Conservation (phyloP, 169 alveolate species). For the Eimeria necatrix region DNA sequence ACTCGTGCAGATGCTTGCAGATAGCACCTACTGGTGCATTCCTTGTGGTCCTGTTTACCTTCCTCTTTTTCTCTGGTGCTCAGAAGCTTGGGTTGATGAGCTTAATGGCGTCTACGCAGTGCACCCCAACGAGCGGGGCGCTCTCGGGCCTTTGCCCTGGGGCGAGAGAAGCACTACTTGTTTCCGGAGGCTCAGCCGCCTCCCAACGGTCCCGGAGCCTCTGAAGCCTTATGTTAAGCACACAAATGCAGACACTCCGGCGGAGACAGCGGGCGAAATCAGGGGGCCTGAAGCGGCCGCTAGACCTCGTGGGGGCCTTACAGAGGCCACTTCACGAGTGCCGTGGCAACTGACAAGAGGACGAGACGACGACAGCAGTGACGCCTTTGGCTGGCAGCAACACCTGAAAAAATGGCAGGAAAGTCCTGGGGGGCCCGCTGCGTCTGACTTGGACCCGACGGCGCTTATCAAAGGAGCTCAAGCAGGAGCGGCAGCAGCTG, state of each 20-base stretch:
- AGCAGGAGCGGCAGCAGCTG: conserved; percentile 57
- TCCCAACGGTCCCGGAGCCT: background rate
- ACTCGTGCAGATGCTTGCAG: conserved; percentile 39
- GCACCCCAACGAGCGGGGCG: conserved; percentile 5
- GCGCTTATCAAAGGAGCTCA: conserved; percentile 32
- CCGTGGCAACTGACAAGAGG: background rate
- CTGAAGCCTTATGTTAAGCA: conserved; percentile 11
- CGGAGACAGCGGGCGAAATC: background rate
- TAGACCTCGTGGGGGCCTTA: background rate
- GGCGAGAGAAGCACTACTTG: conserved; percentile 5
- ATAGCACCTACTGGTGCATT: conserved; percentile 37
- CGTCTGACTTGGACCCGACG: conserved; percentile 6
- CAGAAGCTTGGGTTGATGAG: conserved; percentile 51
- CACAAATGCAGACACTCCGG: background rate
- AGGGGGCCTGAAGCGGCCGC: background rate
- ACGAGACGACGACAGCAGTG: background rate
- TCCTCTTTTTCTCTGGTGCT: conserved; percentile 50
- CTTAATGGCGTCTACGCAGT: conserved; percentile 5
- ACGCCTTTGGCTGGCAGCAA: conserved; percentile 53
- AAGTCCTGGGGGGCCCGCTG: background rate
- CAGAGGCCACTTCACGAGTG: background rate
- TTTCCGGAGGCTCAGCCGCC: background rate
- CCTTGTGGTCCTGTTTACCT: conserved; percentile 46
- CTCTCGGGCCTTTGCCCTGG: conserved; percentile 56
- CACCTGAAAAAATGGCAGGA: conserved; percentile 29